Evolutionary conservation across 306 rosid species (phyloP), one percentile per base, ranked within the genome.

Genomic region (Senna tora): DNA sequence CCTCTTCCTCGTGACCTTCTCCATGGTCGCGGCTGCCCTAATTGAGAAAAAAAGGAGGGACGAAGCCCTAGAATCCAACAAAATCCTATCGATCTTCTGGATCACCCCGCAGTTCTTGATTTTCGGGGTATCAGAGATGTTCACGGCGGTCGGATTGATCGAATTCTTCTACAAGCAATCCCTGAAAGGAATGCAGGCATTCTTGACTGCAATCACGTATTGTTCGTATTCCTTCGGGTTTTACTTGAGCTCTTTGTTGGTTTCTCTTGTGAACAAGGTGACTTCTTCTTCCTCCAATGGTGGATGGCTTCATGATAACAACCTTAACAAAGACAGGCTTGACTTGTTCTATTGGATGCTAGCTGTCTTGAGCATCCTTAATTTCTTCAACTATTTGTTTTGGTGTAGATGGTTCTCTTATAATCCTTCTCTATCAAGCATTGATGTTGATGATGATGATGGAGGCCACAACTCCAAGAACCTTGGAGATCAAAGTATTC

Each of bases 31-130:
- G 0, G 99, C 99, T 38, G 99, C 96, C 28, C 34, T 92, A 1
- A 73, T 78, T 89, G 99, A 95, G 88, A 84, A 84, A 43, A 89
- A 78, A 80, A 82, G 99, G 41, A 88, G 94, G 73, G 96, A 89
- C 20, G 80, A 88, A 8, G 88, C 90, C 1, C 15, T 89, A 1
- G 53, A 77, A 43, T 80, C 17, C 1, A 67, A 77, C 77, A 28
- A 79, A 22, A 89, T 75, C 1, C 5, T 95, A 41, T 95, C 99
- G 19, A 91, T 95, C 22, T 95, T 95, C 20, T 95, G 99, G 99
- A 95, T 95, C 62, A 81, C 99, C 1, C 99, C 99, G 10, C 99
- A 95, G 19, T 95, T 88, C 86, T 78, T 95, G 34, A 95, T 95
- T 47, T 95, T 95, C 67, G 99, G 99, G 1, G 15, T 95, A 9